A percentile compares a stretch with the other conserved stretches of the same genome.
Conservation (phyloP, 768 basidiomycete species). For the Nidula microcarpa region DNA sequence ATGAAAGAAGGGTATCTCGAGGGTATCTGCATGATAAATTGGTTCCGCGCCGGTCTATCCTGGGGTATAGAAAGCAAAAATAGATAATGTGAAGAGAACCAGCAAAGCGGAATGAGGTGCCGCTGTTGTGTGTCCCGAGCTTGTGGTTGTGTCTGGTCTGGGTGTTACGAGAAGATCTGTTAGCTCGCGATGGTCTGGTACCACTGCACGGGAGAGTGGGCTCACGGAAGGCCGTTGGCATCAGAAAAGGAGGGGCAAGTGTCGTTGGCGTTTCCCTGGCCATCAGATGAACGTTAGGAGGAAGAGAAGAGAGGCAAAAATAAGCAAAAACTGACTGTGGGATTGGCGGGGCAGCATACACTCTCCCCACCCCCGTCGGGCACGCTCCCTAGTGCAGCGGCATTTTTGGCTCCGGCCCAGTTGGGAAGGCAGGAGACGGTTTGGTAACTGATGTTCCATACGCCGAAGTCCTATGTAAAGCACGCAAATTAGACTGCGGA, state of each 20-base stretch:
- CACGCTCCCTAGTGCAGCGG: slow-evolving; percentile 68
- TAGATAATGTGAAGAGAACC: background rate
- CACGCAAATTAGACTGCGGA: too few species aligned
- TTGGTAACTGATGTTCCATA: slow-evolving; percentile 80
- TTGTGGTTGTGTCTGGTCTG: slow-evolving; percentile 34
- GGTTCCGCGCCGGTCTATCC: too few species aligned
- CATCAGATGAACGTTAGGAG: background rate
- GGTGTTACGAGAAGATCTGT: background rate
- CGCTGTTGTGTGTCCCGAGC: slow-evolving; percentile 13
- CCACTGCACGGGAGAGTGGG: slow-evolving; percentile 8
- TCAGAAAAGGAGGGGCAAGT: slow-evolving; percentile 75
- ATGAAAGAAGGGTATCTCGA: too few species aligned
- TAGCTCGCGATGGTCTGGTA: background rate
- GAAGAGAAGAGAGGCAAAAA: background rate
- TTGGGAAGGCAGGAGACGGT: slow-evolving; percentile 54
- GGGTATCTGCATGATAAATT: too few species aligned
- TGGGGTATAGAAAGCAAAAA: slow-evolving; percentile 2
- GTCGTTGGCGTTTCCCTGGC: slow-evolving; percentile 38
- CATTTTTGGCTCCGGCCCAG: slow-evolving; percentile 62
- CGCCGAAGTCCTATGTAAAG: slow-evolving; percentile 80
- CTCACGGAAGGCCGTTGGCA: slow-evolving; percentile 60
- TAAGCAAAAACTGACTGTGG: slow-evolving; percentile 38
- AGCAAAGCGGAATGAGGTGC: background rate
- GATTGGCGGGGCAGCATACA: slow-evolving; percentile 73
- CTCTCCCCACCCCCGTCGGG: slow-evolving; percentile 42